Percentiles rank a stretch among this genome's conserved stretches.
Evolutionary conservation across 78 protist genomes (phyloP).

Genomic region (Dictyostelium discoideum): DNA sequence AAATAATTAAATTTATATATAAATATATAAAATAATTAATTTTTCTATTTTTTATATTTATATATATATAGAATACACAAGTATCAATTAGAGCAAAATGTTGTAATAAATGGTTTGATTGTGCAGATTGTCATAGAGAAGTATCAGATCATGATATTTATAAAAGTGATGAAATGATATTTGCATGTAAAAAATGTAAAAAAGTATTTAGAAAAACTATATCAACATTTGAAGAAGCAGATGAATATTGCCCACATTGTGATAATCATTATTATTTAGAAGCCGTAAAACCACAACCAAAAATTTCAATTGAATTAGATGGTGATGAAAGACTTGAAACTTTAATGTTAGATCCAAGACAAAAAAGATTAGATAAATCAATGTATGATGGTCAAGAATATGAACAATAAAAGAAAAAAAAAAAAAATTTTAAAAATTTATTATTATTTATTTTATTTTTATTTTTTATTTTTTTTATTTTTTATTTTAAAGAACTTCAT

Average conservation of each 20-base stretch:
- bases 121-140: conserved; percentile 93
- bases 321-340: not conserved
- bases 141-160: conserved; percentile 77
- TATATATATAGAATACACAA: conserved; percentile 70
- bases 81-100: conserved; percentile 89
- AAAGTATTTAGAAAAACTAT: conserved; percentile 89
- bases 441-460: not conserved
- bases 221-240: conserved; percentile 82
- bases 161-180: conserved; percentile 77
- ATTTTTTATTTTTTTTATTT: not conserved
- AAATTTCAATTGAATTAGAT: conserved; percentile 35
- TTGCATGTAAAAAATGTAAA: conserved; percentile 93
- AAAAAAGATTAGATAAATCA: not conserved
- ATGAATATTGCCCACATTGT: conserved; percentile 93
- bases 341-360: conserved; percentile 10
- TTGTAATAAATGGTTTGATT: conserved; percentile 94
- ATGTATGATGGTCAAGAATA: conserved; percentile 24
- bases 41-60: too few species aligned
- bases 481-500: conserved; percentile 2
- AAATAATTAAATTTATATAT: too few species aligned
- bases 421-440: not conserved
- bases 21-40: too few species aligned
- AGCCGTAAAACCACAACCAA: conserved; percentile 39
- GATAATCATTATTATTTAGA: conserved; percentile 78
- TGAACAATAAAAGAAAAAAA: conserved; percentile 16